Conservation (phyloP, 108 stramenopile species). For the Epithemia pelagica region DNA sequence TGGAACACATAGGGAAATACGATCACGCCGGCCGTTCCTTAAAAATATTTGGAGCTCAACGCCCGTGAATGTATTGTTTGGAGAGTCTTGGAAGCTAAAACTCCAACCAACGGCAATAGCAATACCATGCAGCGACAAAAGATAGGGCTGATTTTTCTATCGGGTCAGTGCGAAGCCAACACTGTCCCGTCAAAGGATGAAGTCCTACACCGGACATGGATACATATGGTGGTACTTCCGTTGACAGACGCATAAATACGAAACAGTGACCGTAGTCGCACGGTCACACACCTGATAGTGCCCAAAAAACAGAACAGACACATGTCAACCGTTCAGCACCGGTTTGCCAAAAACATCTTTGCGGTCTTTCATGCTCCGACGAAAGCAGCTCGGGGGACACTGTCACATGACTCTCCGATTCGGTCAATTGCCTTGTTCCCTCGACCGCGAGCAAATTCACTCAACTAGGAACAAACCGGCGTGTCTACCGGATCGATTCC, state of each 20-base stretch:
- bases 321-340: no score
- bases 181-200: not conserved
- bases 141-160: not conserved
- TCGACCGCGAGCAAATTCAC: no score
- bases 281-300: not conserved
- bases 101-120: not conserved
- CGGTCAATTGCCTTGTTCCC: no score
- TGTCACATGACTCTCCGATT: no score
- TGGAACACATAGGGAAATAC: not conserved
- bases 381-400: no score
- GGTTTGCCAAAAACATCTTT: no score
- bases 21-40: not conserved
- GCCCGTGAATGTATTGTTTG: not conserved
- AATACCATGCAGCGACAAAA: not conserved
- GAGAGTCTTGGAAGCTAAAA: not conserved
- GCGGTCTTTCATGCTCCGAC: no score
- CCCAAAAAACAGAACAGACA: no score
- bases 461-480: no score
- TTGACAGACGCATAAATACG: not conserved
- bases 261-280: no score
- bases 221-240: not conserved
- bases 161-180: not conserved
- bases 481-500: no score
- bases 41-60: not conserved
- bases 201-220: not conserved